Conservation (phyloP, 805 yeast genomes). For the Candida caryicola region DNA sequence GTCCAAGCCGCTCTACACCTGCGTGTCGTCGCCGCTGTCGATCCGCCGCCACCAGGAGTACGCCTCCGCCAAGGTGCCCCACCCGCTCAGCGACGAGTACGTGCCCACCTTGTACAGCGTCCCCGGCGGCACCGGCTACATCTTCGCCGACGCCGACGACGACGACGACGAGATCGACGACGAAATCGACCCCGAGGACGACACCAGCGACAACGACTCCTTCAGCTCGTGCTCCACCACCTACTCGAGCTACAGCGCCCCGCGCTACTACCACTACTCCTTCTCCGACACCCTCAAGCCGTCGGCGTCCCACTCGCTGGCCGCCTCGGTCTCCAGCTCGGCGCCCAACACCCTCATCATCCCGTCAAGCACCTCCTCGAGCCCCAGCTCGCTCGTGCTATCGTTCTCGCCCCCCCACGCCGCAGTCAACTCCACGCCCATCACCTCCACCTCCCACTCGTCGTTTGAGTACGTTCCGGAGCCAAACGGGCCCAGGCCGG, state of each 20-base stretch:
- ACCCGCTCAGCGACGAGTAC: constrained; percentile 8
- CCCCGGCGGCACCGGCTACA: constrained; percentile 1
- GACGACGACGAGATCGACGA: constrained; percentile 1
- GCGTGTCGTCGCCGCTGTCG: constrained; percentile 2
- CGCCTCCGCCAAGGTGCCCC: background rate
- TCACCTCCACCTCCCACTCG: constrained; percentile 1
- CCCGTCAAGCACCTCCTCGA: constrained; percentile 3
- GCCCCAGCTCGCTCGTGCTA: constrained; percentile 6
- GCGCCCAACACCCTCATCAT: background rate
- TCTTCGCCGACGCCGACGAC: constrained; percentile 4
- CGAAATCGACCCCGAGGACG: constrained; percentile 1
- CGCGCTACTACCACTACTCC: background rate
- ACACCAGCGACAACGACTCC: constrained; percentile 5
- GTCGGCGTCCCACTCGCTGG: background rate
- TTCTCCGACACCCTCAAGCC: background rate
- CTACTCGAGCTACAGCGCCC: background rate
- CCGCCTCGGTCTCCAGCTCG: background rate
- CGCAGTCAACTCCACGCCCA: background rate
- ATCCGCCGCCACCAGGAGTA: constrained; percentile 3
- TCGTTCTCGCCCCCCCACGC: constrained; percentile 3
- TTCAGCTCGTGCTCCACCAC: constrained; percentile 5
- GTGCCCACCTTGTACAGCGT: constrained; percentile 1
- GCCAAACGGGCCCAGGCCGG: too few species aligned
- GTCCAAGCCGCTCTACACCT: constrained; percentile 5
- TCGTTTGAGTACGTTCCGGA: constrained; percentile 1